Evolutionary conservation across 805 yeast species (phyloP).

Genomic region (Millerozyma acaciae): DNA sequence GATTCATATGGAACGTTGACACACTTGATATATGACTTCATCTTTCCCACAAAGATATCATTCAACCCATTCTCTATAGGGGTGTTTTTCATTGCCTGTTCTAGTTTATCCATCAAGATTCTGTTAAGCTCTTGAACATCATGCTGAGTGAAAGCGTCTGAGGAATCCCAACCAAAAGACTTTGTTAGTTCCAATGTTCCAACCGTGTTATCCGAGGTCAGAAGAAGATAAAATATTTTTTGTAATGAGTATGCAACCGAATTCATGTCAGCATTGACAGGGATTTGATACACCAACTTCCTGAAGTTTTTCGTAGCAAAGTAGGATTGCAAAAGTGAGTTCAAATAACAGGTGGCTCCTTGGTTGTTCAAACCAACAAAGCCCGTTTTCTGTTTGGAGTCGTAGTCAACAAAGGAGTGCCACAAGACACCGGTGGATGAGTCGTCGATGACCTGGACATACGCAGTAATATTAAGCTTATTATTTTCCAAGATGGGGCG

Average conservation of each 20-base stretch:
- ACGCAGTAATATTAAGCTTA: slow-evolving; percentile 67
- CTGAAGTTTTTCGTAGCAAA: slow-evolving; percentile 81
- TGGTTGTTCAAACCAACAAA: slow-evolving; percentile 91
- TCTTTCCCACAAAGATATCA: slow-evolving; percentile 90
- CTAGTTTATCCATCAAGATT: slow-evolving; percentile 90
- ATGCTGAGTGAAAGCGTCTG: slow-evolving; percentile 95
- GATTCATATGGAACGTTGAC: slow-evolving; percentile 91
- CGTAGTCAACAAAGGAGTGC: slow-evolving; percentile 81
- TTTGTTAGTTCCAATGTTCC: slow-evolving; percentile 84
- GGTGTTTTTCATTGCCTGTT: slow-evolving; percentile 86
- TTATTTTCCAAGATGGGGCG: slow-evolving; percentile 46
- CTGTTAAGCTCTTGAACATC: slow-evolving; percentile 97
- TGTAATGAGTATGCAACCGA: slow-evolving; percentile 84
- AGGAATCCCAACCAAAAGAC: slow-evolving; percentile 96
- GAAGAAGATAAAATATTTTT: slow-evolving; percentile 76
- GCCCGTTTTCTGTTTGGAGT: slow-evolving; percentile 84
- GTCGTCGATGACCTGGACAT: slow-evolving; percentile 75
- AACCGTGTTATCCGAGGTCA: slow-evolving; percentile 69
- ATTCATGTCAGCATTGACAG: slow-evolving; percentile 50
- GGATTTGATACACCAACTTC: slow-evolving; percentile 83
- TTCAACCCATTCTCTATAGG: slow-evolving; percentile 54
- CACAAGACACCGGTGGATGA: slow-evolving; percentile 88
- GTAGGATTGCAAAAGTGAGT: slow-evolving; percentile 86
- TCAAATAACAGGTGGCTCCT: slow-evolving; percentile 97
- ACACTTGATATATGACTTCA: slow-evolving; percentile 93